A percentile compares a stretch with the other conserved stretches of the same genome.
Conservation (phyloP, 768 basidiomycete species). For the Lactarius indigo region DNA sequence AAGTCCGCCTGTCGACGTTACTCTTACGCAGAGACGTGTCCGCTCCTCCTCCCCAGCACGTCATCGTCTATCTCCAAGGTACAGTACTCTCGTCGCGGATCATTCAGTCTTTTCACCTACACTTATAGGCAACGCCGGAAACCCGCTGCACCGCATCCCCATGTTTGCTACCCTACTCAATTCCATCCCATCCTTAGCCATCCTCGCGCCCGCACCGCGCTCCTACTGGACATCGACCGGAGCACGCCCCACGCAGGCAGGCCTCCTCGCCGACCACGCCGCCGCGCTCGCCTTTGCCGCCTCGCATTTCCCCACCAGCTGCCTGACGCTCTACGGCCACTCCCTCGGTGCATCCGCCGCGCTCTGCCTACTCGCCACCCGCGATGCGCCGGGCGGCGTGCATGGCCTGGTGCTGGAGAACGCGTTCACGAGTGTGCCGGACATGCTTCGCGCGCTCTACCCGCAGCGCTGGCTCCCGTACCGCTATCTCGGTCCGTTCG, state of each 20-base stretch:
- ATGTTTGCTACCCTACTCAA: conserved; percentile 38
- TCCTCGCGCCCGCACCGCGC: conserved; percentile 45
- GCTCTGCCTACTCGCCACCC: conserved; percentile 37
- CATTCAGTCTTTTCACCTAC: not conserved
- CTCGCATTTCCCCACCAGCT: conserved; percentile 33
- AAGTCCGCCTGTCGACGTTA: conserved; percentile 30
- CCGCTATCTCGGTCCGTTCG: conserved; percentile 43
- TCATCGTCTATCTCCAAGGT: conserved; percentile 41
- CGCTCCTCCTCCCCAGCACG: conserved; percentile 21
- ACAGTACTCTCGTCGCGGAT: not conserved
- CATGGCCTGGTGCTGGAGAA: conserved; percentile 48
- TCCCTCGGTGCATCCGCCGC: conserved; percentile 47
- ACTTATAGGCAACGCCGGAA: conserved; percentile 46
- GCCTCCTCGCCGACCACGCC: conserved; percentile 41
- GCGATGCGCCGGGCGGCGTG: conserved; percentile 20
- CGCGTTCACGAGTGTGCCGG: conserved; percentile 44
- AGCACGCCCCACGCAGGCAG: conserved; percentile 37
- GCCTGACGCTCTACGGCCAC: conserved; percentile 44
- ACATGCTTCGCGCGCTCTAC: conserved; percentile 47
- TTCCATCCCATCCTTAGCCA: conserved; percentile 22
- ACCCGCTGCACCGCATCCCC: conserved; percentile 44
- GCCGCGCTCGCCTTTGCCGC: conserved; percentile 34
- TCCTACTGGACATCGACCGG: conserved; percentile 48
- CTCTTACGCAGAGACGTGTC: conserved; percentile 23
- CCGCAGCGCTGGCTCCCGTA: conserved; percentile 49